Percentiles rank a stretch among this genome's conserved stretches.
These are phyloP conservation scores for Skeletonema grethae DNA, from an alignment of 108 stramenopile species.

Conservation along the genomic window DNA sequence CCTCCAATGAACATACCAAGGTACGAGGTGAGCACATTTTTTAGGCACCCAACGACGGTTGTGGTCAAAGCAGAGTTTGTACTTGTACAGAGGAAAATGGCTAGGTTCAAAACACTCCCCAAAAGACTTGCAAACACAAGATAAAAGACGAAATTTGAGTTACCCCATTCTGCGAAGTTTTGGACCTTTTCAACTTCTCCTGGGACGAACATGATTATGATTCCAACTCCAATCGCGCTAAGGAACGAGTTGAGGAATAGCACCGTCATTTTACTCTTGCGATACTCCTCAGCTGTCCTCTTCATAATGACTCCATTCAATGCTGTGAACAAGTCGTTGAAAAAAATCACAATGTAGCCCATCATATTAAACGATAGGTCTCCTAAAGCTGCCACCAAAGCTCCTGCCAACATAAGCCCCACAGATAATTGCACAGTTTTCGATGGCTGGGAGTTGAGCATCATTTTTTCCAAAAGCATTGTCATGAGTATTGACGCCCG, in stretches of 20 bases:
- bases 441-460: slow-evolving; percentile 55
- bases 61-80: slow-evolving; percentile 73
- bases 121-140: slow-evolving; percentile 38
- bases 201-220: slow-evolving; percentile 24
- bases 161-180: slow-evolving; percentile 20
- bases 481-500: slow-evolving; percentile 69
- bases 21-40: slow-evolving; percentile 55
- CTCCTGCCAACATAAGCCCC: slow-evolving; percentile 63
- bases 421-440: slow-evolving; percentile 48
- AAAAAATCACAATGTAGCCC: slow-evolving; percentile 60
- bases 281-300: slow-evolving; percentile 47
- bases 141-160: slow-evolving; percentile 34
- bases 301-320: slow-evolving; percentile 67
- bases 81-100: slow-evolving; percentile 71
- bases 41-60: slow-evolving; percentile 63
- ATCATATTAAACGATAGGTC: slow-evolving; percentile 62
- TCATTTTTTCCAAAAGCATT: slow-evolving; percentile 61
- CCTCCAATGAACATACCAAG: slow-evolving; percentile 54
- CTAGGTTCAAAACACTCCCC: slow-evolving; percentile 67
- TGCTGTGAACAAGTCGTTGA: slow-evolving; percentile 74
- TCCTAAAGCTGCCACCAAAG: slow-evolving; percentile 62
- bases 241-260: slow-evolving; percentile 56
- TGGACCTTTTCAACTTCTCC: slow-evolving; percentile 22
- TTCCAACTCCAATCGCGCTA: slow-evolving; percentile 31
- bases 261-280: slow-evolving; percentile 54